Percentiles rank a stretch among this genome's conserved stretches.
Evolutionary conservation across 2,329 filamentous ascomycete species (phyloP).

Genomic region (Talaromyces sp.): DNA sequence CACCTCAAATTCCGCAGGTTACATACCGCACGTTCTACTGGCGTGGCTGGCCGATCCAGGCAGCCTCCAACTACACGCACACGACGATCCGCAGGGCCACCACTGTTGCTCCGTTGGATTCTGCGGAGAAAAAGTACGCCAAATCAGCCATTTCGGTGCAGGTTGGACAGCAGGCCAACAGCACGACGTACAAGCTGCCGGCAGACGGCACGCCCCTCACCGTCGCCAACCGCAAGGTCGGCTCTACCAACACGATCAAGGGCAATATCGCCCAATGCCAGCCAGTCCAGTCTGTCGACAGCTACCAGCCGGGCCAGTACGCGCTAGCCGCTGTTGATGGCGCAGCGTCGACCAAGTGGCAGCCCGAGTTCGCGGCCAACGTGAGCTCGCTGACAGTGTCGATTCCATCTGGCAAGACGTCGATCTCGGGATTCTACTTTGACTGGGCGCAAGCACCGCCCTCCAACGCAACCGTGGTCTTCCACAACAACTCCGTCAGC

Average conservation of each 20-base stretch:
- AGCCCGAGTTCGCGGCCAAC: slow-evolving; percentile 49
- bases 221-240: slow-evolving; percentile 55
- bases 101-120: slow-evolving; percentile 39
- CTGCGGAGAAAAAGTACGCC: slow-evolving; percentile 52
- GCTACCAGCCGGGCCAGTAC: slow-evolving; percentile 61
- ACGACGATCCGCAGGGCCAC: slow-evolving; percentile 55
- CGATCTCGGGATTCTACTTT: slow-evolving; percentile 47
- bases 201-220: slow-evolving; percentile 45
- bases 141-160: slow-evolving; percentile 55
- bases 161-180: slow-evolving; percentile 41
- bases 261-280: slow-evolving; percentile 64
- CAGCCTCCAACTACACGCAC: slow-evolving; percentile 59
- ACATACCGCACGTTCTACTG: slow-evolving; percentile 62
- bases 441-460: slow-evolving; percentile 58
- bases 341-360: slow-evolving; percentile 62
- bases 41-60: slow-evolving; percentile 59
- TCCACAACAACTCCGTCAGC: slow-evolving; percentile 44
- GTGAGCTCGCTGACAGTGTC: slow-evolving; percentile 55
- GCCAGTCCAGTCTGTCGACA: slow-evolving; percentile 44
- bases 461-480: slow-evolving; percentile 47
- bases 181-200: slow-evolving; percentile 43
- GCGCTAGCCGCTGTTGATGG: slow-evolving; percentile 63
- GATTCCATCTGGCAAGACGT: slow-evolving; percentile 27
- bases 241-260: slow-evolving; percentile 48
- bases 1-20: slow-evolving; percentile 59